phyloP scores from a whole-genome alignment of 106 monocot genomes.

The Hemerocallis citrina region DNA sequence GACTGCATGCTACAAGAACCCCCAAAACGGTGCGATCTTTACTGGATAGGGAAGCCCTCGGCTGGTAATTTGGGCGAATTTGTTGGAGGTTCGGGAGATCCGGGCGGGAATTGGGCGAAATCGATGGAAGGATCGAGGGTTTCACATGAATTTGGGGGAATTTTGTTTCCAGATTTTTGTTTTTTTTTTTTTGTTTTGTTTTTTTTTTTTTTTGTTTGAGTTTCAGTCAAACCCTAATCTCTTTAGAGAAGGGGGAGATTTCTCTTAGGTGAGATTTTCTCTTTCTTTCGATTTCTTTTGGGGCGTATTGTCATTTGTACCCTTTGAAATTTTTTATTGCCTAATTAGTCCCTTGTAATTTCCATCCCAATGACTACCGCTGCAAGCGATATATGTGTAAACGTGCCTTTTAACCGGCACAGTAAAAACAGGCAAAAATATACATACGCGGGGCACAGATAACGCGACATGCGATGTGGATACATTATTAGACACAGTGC shows the following conservation, averaged over 20 bases:
- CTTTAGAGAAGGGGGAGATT: not conserved
- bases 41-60: not conserved
- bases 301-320: not conserved
- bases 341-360: too few relatives aligned
- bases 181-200: not conserved
- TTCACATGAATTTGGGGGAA: constrained; percentile 1
- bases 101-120: not conserved
- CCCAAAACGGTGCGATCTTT: not conserved
- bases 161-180: too few relatives aligned
- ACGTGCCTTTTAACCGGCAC: too few relatives aligned
- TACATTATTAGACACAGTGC: too few relatives aligned
- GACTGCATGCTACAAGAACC: constrained; percentile 17
- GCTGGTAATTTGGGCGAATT: not conserved
- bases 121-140: not conserved
- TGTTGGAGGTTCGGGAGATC: not conserved
- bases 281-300: not conserved
- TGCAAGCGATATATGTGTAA: too few relatives aligned
- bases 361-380: too few relatives aligned
- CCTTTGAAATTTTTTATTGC: not conserved
- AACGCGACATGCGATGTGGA: too few relatives aligned
- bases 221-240: constrained; percentile 9
- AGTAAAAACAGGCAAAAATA: too few relatives aligned
- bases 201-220: not conserved
- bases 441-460: too few relatives aligned
- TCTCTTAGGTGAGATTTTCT: not conserved